Conservation (phyloP, 202 grass and related monocot species). For the Cymbopogon flexuosus region DNA sequence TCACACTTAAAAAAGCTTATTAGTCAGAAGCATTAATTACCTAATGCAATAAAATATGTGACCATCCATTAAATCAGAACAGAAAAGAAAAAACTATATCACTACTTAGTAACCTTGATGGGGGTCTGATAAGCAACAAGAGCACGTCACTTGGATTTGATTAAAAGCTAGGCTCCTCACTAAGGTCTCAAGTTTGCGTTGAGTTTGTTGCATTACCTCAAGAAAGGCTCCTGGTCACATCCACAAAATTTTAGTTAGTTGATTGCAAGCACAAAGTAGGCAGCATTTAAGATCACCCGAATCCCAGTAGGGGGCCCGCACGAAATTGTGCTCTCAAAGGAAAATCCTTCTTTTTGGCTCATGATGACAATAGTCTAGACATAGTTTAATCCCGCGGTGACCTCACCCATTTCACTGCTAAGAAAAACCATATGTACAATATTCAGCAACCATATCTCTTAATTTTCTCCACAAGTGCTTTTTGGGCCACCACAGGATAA, state of each 20-base stretch:
- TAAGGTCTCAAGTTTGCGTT: constrained; percentile 37
- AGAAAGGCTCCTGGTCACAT: constrained; percentile 45
- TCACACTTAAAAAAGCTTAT: background rate
- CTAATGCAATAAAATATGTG: constrained; percentile 26
- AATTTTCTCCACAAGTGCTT: constrained; percentile 56
- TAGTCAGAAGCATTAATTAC: constrained; percentile 13
- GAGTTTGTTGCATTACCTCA: constrained; percentile 36
- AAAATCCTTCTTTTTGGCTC: constrained; percentile 63
- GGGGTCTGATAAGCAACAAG: constrained; percentile 32
- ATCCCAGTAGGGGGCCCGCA: constrained; percentile 53
- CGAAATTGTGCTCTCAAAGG: constrained; percentile 68
- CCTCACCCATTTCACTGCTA: constrained; percentile 55
- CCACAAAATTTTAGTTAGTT: constrained; percentile 44
- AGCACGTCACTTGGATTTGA: constrained; percentile 27
- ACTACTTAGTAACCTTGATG: constrained; percentile 30
- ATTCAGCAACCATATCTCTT: constrained; percentile 44
- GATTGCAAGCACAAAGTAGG: constrained; percentile 66
- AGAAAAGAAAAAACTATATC: constrained; percentile 3
- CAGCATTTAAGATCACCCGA: constrained; percentile 85
- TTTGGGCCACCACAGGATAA: constrained; percentile 49
- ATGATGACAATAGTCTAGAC: constrained; percentile 54
- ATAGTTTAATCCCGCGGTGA: constrained; percentile 61
- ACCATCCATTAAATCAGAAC: constrained; percentile 20
- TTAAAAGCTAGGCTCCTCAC: constrained; percentile 35
- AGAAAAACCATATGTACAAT: constrained; percentile 32